These are phyloP conservation scores for Abelmoschus esculentus DNA, from an alignment of 345 rosid genomes.

Conservation along the genomic window DNA sequence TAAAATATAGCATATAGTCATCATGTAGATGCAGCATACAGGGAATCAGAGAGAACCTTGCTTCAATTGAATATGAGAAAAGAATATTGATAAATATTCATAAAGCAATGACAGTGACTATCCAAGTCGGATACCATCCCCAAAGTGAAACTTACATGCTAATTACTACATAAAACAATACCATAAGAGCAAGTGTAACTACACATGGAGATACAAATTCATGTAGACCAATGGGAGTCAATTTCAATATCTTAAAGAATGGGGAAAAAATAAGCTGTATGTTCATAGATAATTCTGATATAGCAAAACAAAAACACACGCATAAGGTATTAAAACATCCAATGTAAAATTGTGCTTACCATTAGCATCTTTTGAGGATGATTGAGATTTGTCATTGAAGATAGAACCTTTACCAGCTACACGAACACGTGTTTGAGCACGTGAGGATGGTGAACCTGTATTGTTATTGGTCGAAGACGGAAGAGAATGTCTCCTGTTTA, in stretches of 20 bases:
- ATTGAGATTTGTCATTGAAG: no score
- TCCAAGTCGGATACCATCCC: background rate
- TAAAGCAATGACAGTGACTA: background rate
- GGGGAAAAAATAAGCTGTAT: background rate
- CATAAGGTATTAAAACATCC: no score
- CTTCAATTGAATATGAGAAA: background rate
- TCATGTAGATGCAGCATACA: constrained; percentile 7
- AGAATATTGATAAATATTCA: background rate
- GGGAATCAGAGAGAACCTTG: background rate
- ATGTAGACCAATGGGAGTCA: background rate
- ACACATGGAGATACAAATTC: background rate
- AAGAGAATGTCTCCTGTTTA: constrained; percentile 64
- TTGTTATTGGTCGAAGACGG: no score
- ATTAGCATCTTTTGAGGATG: no score
- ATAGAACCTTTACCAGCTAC: no score
- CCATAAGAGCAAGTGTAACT: background rate
- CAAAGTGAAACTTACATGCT: background rate
- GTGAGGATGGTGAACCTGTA: no score
- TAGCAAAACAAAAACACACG: no score
- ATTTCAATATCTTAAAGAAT: background rate
- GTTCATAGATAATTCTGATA: background rate
- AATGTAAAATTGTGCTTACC: no score
- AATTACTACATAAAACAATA: background rate
- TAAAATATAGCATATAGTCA: constrained; percentile 5
- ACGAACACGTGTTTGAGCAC: no score